Evolutionary conservation across 225 moss, liverwort and hornwort genomes (phyloP).

Genomic region (Marchantia polymorpha): DNA sequence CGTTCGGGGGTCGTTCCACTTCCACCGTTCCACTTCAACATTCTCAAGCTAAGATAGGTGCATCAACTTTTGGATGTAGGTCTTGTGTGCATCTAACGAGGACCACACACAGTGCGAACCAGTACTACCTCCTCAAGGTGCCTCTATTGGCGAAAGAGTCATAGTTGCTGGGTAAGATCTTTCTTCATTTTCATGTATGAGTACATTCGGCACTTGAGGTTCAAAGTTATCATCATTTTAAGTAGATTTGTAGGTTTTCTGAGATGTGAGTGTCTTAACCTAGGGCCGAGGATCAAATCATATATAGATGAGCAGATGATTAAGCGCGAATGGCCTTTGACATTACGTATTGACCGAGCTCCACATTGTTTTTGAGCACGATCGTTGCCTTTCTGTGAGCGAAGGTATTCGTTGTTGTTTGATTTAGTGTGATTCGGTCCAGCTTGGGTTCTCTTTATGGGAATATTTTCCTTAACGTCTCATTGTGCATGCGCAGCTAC

Average conservation of each 20-base stretch:
- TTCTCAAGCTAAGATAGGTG: background rate
- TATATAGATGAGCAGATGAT: too few relatives aligned
- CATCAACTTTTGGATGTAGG: slow-evolving; percentile 28
- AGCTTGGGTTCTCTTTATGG: background rate
- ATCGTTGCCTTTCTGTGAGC: background rate
- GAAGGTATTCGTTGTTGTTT: background rate
- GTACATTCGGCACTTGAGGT: too few relatives aligned
- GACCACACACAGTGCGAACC: slow-evolving; percentile 91
- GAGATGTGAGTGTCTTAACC: too few relatives aligned
- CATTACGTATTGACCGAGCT: too few relatives aligned
- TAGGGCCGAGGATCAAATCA: too few relatives aligned
- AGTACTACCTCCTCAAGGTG: slow-evolving; percentile 60
- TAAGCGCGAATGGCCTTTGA: too few relatives aligned
- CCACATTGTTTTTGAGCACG: background rate
- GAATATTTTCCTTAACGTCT: background rate
- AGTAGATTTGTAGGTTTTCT: too few relatives aligned
- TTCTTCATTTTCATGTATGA: background rate
- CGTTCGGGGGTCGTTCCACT: too few relatives aligned
- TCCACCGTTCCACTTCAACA: too few relatives aligned
- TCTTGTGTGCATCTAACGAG: slow-evolving; percentile 85
- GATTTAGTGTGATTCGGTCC: background rate
- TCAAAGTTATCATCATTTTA: too few relatives aligned
- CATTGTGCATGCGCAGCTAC: slow-evolving; percentile 27
- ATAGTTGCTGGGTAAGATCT: slow-evolving; percentile 51
- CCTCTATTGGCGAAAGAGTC: slow-evolving; percentile 77